These are phyloP conservation scores for Cyberlindnera xishuangbannaensis DNA, from an alignment of 805 yeast genomes.

Conservation along the genomic window DNA sequence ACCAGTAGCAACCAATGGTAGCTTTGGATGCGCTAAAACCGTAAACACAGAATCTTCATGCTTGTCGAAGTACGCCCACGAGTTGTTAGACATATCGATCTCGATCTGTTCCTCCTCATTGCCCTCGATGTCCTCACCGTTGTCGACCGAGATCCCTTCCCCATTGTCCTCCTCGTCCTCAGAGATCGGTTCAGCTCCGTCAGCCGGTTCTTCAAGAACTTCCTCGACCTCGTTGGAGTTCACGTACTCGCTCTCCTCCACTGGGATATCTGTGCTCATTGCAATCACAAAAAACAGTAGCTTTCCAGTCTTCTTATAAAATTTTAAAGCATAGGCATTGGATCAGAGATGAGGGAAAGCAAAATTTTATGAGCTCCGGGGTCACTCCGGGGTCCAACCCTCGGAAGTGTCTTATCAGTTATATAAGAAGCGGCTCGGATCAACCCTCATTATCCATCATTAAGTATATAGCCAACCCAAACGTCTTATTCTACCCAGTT, in stretches of 20 bases:
- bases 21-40: constrained; percentile 74
- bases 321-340: constrained; percentile 1
- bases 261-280: constrained; percentile 11
- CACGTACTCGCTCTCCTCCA: constrained; percentile 31
- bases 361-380: background rate
- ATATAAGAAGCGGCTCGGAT: too few species aligned
- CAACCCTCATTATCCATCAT: too few species aligned
- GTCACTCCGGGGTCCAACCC: background rate
- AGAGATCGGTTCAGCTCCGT: constrained; percentile 24
- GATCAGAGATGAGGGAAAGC: background rate
- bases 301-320: background rate
- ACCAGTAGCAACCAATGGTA: constrained; percentile 86
- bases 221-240: constrained; percentile 40
- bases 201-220: constrained; percentile 26
- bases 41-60: constrained; percentile 86
- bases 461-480: too few species aligned
- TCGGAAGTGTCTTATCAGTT: too few species aligned
- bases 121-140: constrained; percentile 15
- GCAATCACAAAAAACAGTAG: too few species aligned
- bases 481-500: too few species aligned
- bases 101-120: constrained; percentile 50
- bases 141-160: too few species aligned
- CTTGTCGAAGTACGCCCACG: constrained; percentile 81
- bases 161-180: constrained; percentile 27
- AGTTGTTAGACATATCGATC: constrained; percentile 85